phyloP scores from a whole-genome alignment of 495 filamentous ascomycete genomes.

The Penicillium pancosmium region DNA sequence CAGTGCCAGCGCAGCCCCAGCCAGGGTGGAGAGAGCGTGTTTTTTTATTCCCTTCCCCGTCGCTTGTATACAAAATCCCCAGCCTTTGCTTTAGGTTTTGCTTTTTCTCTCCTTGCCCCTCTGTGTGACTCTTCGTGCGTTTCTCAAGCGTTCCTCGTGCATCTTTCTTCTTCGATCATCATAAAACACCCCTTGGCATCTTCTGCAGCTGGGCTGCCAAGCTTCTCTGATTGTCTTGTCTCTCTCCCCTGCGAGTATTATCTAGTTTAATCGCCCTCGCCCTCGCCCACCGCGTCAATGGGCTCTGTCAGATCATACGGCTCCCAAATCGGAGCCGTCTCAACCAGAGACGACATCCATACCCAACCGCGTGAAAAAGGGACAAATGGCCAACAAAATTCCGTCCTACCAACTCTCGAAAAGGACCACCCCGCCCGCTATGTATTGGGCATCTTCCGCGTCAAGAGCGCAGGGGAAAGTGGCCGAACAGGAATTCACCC shows the following conservation, averaged over 20 bases:
- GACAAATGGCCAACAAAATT: conserved; percentile 13
- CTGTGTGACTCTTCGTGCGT: not conserved
- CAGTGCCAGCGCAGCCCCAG: conserved; percentile 19
- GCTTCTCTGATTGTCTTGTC: not conserved
- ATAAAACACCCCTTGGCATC: not conserved
- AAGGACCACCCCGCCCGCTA: conserved; percentile 23
- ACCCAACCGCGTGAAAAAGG: conserved; percentile 18
- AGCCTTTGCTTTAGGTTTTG: conserved; percentile 1
- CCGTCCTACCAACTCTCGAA: conserved; percentile 34
- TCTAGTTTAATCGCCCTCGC: not conserved
- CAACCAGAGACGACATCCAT: conserved; percentile 6
- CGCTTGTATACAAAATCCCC: conserved; percentile 4
- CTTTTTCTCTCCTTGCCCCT: not conserved
- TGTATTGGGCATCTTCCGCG: conserved; percentile 39
- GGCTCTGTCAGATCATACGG: conserved; percentile 21
- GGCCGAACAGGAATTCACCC: conserved; percentile 65
- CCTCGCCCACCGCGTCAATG: conserved; percentile 14
- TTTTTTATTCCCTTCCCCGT: conserved; percentile 18
- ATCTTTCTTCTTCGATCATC: not conserved
- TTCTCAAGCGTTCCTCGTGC: not conserved
- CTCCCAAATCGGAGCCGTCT: conserved; percentile 8
- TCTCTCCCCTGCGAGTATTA: not conserved
- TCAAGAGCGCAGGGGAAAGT: conserved; percentile 65
- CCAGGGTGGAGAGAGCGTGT: conserved; percentile 10
- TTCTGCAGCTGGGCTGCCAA: conserved; percentile 6